These are phyloP conservation scores for Paraconiothyrium brasiliense DNA, from an alignment of 2,329 filamentous ascomycete genomes.

Conservation along the genomic window DNA sequence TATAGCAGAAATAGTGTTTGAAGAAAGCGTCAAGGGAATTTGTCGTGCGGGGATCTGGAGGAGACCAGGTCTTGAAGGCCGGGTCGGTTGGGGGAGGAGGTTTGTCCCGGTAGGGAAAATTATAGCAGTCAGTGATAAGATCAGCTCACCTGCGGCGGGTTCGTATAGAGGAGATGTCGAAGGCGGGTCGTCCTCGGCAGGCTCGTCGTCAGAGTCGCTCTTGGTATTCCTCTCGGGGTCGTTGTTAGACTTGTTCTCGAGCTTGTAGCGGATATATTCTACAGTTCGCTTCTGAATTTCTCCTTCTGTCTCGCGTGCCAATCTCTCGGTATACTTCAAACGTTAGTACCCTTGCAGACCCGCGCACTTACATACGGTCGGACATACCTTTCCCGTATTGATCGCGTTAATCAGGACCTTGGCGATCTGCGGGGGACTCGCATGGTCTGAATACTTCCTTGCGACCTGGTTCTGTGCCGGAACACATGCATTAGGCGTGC, in stretches of 20 bases:
- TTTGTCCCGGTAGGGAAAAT: background rate
- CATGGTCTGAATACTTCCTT: background rate
- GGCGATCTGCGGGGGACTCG: background rate
- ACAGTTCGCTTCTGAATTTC: background rate
- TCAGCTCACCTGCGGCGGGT: background rate
- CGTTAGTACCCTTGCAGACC: too few species aligned
- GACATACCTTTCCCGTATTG: background rate
- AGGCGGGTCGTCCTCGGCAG: background rate
- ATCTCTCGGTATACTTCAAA: too few species aligned
- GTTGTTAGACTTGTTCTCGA: too few species aligned
- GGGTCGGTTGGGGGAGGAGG: background rate
- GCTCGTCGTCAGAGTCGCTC: background rate
- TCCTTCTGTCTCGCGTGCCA: background rate
- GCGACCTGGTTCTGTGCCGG: background rate
- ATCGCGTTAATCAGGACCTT: background rate
- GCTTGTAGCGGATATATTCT: background rate
- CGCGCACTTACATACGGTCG: too few species aligned
- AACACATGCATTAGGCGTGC: background rate
- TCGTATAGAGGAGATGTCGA: background rate
- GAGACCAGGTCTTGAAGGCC: background rate
- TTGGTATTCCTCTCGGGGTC: background rate
- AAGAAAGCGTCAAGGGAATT: background rate
- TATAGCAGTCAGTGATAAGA: background rate
- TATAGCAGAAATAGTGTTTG: background rate
- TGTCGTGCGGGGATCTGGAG: background rate